Percentiles rank a stretch among this genome's conserved stretches.
Evolutionary conservation across 352 stramenopile species (phyloP).

Genomic region (Phytophthora chlamydospora): DNA sequence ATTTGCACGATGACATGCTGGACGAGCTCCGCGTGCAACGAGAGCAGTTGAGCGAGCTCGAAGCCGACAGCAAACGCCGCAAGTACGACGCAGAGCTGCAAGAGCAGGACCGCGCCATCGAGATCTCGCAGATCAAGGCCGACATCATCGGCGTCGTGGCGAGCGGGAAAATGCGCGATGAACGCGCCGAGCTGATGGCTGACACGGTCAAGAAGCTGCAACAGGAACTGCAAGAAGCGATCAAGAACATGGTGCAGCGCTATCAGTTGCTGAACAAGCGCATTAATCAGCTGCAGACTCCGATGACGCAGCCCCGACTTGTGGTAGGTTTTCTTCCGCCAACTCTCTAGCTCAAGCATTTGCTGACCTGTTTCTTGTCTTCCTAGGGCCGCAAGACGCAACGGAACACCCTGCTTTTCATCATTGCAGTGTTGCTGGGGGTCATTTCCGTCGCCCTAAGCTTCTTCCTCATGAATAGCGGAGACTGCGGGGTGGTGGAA

Average conservation of each 20-base stretch:
- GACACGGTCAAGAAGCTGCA: conserved; percentile 70
- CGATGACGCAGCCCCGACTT: conserved; percentile 43
- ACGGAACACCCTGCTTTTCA: conserved; percentile 30
- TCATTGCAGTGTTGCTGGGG: conserved; percentile 35
- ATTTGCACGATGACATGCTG: conserved; percentile 68
- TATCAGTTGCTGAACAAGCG: conserved; percentile 67
- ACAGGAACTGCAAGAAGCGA: conserved; percentile 60
- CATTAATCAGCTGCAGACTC: conserved; percentile 61
- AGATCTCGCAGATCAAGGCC: conserved; percentile 79
- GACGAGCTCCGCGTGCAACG: conserved; percentile 76
- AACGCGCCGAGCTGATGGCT: conserved; percentile 62
- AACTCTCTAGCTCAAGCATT: not conserved
- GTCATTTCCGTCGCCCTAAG: conserved; percentile 36
- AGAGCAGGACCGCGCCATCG: conserved; percentile 72
- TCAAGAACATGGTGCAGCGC: conserved; percentile 61
- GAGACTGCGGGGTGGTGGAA: conserved; percentile 44
- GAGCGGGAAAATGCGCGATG: conserved; percentile 68
- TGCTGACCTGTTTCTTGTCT: not conserved
- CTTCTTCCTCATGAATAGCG: conserved; percentile 38
- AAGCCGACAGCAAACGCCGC: conserved; percentile 67
- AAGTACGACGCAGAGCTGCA: conserved; percentile 82
- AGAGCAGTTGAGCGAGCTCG: conserved; percentile 76
- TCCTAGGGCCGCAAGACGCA: conserved; percentile 38
- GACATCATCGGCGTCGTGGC: conserved; percentile 75
- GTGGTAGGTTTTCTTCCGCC: conserved; percentile 41